phyloP scores from a whole-genome alignment of 2,329 filamentous ascomycete genomes.

The Colletotrichum somersetense region DNA sequence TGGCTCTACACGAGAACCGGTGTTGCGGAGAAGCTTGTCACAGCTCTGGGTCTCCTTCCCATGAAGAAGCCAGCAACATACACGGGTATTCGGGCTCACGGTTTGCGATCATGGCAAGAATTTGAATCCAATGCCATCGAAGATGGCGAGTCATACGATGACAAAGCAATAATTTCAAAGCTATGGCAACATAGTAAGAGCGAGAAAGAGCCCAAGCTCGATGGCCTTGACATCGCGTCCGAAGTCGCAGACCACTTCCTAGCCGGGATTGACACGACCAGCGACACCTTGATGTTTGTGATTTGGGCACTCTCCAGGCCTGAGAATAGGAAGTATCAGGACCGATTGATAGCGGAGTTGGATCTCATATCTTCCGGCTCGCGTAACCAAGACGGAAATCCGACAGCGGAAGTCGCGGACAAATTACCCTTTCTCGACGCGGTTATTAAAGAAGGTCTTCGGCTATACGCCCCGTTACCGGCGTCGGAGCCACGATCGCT shows the following conservation, averaged over 20 bases:
- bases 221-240: constrained; percentile 58
- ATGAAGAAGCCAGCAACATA: constrained; percentile 65
- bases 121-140: constrained; percentile 8
- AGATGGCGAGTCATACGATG: background rate
- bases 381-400: constrained; percentile 46
- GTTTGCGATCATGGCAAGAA: background rate
- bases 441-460: constrained; percentile 63
- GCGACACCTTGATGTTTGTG: constrained; percentile 64
- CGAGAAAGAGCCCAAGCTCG: constrained; percentile 43
- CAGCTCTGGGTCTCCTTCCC: constrained; percentile 54
- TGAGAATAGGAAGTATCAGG: constrained; percentile 57
- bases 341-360: constrained; percentile 36
- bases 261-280: constrained; percentile 66
- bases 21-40: constrained; percentile 51
- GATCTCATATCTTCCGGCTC: constrained; percentile 44
- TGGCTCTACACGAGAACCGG: constrained; percentile 62
- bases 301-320: constrained; percentile 63
- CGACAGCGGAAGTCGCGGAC: constrained; percentile 53
- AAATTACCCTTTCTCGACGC: constrained; percentile 59
- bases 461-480: constrained; percentile 64
- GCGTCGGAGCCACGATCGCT: constrained; percentile 61
- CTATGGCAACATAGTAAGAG: constrained; percentile 52
- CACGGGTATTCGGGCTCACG: constrained; percentile 58
- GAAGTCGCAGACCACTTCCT: constrained; percentile 67
- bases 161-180: constrained; percentile 45